Base-by-base conservation (phyloP, 1,284 basidiomycete species). In the Ustilago vetiveriae region DNA sequence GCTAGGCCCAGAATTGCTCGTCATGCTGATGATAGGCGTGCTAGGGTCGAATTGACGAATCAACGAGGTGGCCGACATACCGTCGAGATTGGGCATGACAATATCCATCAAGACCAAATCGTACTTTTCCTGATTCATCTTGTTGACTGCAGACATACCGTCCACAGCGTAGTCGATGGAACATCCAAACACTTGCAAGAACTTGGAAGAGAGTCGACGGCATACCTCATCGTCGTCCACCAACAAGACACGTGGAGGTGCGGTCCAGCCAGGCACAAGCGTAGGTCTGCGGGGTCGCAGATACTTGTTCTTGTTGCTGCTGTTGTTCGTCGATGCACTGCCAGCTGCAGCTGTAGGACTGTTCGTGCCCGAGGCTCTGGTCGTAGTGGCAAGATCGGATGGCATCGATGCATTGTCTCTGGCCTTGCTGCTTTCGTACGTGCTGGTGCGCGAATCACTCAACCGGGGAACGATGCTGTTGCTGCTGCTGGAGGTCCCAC, bases 21-120 rank as follows among this genome's bases (percentile, higher is more conserved):
- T 96, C 93, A 97, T 96, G 14, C 91, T 94, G 76, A 97, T 96
- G 82, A 96, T 96, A 3, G 94, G 94, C 42, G 94, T 98, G 85
- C 89, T 89, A 58, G 89, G 88, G 84, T 97, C 94, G 78, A 97
- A 97, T 84, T 94, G 91, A 14, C 94, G 86, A 75, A 97, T 97
- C 73, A 97, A 83, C 49, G 90, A 92, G 37, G 94, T 97, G 9
- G 95, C 94, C 19, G 89, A 90, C 21, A 94, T 88, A 23, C 83
- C 83, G 69, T 94, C 92, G 68, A 94, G 84, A 82, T 94, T 92
- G 9, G 92, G 92, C 92, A 94, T 94, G 50, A 94, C 90, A 55
- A 95, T 94, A 74, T 94, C 92, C 92, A 68, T 72, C 32, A 74
- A 41, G 21, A 93, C 93, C 92, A 97, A 83, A 82, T 97, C 94